Evolutionary conservation across 768 basidiomycete species (phyloP), one percentile per base, ranked within the genome.

Genomic region (Amanita pallidorosea): DNA sequence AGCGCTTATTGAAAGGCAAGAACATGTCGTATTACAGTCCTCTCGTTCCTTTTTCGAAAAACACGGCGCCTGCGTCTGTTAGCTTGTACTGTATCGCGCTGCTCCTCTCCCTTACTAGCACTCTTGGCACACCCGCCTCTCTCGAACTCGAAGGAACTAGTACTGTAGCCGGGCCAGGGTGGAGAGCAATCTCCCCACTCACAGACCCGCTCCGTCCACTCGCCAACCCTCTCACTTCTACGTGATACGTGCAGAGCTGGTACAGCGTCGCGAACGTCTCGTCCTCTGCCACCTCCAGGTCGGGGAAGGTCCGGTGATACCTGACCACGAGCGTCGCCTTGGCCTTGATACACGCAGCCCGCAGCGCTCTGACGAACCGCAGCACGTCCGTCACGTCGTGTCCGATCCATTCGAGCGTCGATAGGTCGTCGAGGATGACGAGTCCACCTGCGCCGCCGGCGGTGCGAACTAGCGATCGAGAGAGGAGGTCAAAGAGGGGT

Each of bases 121-220:
- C 57, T 31, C 63, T 72, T 53, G n/a, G n/a, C n/a, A 72, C 65
- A 25, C 54, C 65, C 9, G 31, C 31, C 31, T 31, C 31, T 31
- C 2, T 31, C 3, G 31, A 31, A 31, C 31, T 31, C 11, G 3
- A 31, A 12, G 9, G 31, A 31, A 12, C 7, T n/a, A n/a, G n/a
- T n/a, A n/a, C n/a, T 9, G 67, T 66, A 36, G 65, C 66, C 3
- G 77, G 71, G 9, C 84, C 83, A 5, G 67, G 57, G 60, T 85
- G 84, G n/a, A 85, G 59, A 18, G 80, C 77, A 31, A 84, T 64
- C 86, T 88, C 83, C 17, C 88, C 88, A 52, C 79, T 86, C 25
- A 91, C 83, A 18, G 80, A 71, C 2, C 86, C 87, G 54, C 88
- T 90, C 22, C 80, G 70, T 4, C 88, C 88, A 54, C 83, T 88